Conservation (phyloP, 169 alveolate species). For the Hepatocystis sp. region DNA sequence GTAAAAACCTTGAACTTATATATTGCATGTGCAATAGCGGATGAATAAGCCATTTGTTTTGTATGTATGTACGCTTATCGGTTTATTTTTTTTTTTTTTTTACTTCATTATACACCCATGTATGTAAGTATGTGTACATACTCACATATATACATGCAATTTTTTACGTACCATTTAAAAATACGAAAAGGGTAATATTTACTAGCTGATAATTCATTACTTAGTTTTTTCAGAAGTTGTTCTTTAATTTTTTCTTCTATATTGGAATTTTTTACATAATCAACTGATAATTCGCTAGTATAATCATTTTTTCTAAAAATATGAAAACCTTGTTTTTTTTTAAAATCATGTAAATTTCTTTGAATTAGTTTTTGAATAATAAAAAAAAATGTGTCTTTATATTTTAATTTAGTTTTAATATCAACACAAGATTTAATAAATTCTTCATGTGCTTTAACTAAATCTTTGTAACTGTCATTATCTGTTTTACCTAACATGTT, state of each 20-base stretch:
- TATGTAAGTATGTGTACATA: neutral
- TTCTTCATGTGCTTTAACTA: conserved; percentile 67
- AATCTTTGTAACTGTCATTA: conserved; percentile 38
- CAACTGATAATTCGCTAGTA: conserved; percentile 68
- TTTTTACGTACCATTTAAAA: conserved; percentile 36
- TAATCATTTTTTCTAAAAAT: conserved; percentile 58
- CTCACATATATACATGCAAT: neutral
- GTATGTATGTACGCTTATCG: no score
- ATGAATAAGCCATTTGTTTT: no score
- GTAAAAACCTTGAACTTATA: neutral
- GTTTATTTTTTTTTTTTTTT: no score
- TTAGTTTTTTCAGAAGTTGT: conserved; percentile 36
- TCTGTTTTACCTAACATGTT: conserved; percentile 33
- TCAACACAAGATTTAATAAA: conserved; percentile 27
- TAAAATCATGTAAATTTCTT: conserved; percentile 63
- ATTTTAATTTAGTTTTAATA: conserved; percentile 70
- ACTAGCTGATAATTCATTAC: neutral
- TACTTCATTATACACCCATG: no score
- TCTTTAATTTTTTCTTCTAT: conserved; percentile 68
- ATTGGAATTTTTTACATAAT: conserved; percentile 67
- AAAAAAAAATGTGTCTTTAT: conserved; percentile 72
- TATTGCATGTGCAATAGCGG: neutral
- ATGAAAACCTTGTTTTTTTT: conserved; percentile 37
- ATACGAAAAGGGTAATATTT: conserved; percentile 16
- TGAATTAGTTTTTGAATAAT: conserved; percentile 71